phyloP scores from a whole-genome alignment of 2,329 filamentous ascomycete genomes.

The Clonostachys byssicola region DNA sequence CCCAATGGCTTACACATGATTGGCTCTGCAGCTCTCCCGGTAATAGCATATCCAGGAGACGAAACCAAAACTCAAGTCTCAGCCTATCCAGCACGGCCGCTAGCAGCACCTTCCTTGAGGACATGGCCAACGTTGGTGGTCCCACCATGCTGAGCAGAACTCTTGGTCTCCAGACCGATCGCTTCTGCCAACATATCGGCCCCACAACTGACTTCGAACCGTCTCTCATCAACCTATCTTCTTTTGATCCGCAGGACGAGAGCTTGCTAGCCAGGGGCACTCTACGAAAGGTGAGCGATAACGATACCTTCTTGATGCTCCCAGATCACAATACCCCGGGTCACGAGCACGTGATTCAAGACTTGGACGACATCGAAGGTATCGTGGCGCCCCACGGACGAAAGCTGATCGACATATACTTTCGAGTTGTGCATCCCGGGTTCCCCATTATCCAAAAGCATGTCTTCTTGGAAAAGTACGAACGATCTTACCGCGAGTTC shows the following conservation, averaged over 20 bases:
- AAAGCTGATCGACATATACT: slow-evolving; percentile 75
- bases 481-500: slow-evolving; percentile 67
- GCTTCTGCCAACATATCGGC: slow-evolving; percentile 80
- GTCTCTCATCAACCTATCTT: slow-evolving; percentile 75
- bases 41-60: slow-evolving; percentile 38
- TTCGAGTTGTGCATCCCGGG: slow-evolving; percentile 72
- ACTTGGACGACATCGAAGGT: slow-evolving; percentile 69
- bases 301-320: slow-evolving; percentile 77
- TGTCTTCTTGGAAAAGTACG: slow-evolving; percentile 76
- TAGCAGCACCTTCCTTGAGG: slow-evolving; percentile 61
- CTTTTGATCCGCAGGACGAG: slow-evolving; percentile 78
- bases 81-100: slow-evolving; percentile 59
- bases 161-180: slow-evolving; percentile 71
- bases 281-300: slow-evolving; percentile 70
- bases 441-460: slow-evolving; percentile 81
- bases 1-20: slow-evolving; percentile 40
- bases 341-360: slow-evolving; percentile 64
- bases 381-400: slow-evolving; percentile 75
- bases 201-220: slow-evolving; percentile 81
- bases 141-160: slow-evolving; percentile 64
- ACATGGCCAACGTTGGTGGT: slow-evolving; percentile 67
- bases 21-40: slow-evolving; percentile 52
- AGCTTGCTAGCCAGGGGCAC: slow-evolving; percentile 66
- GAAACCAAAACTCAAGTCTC: slow-evolving; percentile 40
- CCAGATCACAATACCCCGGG: slow-evolving; percentile 70